Evolutionary conservation across 768 basidiomycete species (phyloP), one percentile per base, ranked within the genome.

Genomic region (Coprinopsis cinerea): DNA sequence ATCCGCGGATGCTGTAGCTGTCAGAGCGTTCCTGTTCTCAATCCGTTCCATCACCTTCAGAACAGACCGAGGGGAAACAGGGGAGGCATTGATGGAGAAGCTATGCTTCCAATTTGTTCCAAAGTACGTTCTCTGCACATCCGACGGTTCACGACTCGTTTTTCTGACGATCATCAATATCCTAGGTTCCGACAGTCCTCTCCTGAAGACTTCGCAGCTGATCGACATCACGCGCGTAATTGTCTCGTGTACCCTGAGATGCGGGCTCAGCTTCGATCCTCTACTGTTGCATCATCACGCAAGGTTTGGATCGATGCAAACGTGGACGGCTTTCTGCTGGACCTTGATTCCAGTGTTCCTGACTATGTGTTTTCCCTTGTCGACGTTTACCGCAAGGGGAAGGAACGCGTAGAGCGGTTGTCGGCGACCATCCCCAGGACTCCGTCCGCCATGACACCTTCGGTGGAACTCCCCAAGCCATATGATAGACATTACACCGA

Each of bases 51-150:
- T 96, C 47, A 70, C 72, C 44, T 95, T 96, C 63, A 74, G 70
- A 30, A 80, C 85, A 6, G 76, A 85, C 55, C 79, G 79, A 22
- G 88, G 85, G 23, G 86, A 92, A 60, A 85, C 81, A 17, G 92
- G 93, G 4, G 75, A 83, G 60, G 85, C 85, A 39, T 72, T 70
- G 7, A 83, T 96, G 64, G 72, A 75, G 47, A 75, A 78, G 7
- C 75, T 95, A 53, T 85, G 85, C 11, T 82, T 96, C 63, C 92
- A 94, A 64, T 96, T 97, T 64, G 77, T 93, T 2, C 66, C 85
- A 37, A 68, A 74, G 91, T 92, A 68, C 56, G 78, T 59, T 34
- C 30, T n/a, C 30, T 34, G 30, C 9, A 9, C 9, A 22, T 7
- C 13, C 15, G 49, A 32, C n/a, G 4, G 30, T 44, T n/a, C 42